Evolutionary conservation across 192 early-diverging fungal genomes (phyloP), one percentile per base, ranked within the genome.

Genomic region (Backusella macrospora): DNA sequence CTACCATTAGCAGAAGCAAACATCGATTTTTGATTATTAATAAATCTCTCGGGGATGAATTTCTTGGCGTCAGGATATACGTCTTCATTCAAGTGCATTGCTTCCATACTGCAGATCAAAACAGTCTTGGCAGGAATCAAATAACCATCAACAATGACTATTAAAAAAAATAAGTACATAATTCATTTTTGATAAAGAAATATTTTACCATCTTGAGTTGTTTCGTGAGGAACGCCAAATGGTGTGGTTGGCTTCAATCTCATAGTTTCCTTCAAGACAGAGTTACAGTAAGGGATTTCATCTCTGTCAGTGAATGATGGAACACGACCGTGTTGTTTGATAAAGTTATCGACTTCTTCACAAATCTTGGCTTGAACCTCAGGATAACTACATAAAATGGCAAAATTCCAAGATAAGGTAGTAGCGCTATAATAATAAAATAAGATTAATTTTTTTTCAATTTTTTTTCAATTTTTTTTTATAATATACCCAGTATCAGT

Each of bases 91-190:
- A 66, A 42, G 70, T 89, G 84, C 76, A 89, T 80, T 1, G 84
- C 79, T 75, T 82, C 84, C 49, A 85, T 67, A 43, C 87, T 81
- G 23, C 81, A 70, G 46, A 83, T 73, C 10, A 86, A 71, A 68
- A 74, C 72, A 1, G 84, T 68, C 1, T 79, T 83, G 72, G 84
- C 83, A 29, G 87, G 86, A 52, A 89, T 78, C 5, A 81, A 81
- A 70, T 84, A 84, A 2, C 80, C 78, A 16, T 85, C 80, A 47
- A 39, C 71, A 12, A 75, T 38, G n/a, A 70, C 68, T 70, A 37
- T 70, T 42, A 43, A 42, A 65, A 66, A 13, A 43, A 65, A 18
- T 21, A 13, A 64, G 34, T 34, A 64, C 14, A 42, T 5, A 66
- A 15, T 66, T 66, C 34, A 18, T 42, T 66, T 18, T 40, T 66